Base-by-base conservation (phyloP, 2,329 filamentous ascomycete genomes). In the Hymenoscyphus albidus region DNA sequence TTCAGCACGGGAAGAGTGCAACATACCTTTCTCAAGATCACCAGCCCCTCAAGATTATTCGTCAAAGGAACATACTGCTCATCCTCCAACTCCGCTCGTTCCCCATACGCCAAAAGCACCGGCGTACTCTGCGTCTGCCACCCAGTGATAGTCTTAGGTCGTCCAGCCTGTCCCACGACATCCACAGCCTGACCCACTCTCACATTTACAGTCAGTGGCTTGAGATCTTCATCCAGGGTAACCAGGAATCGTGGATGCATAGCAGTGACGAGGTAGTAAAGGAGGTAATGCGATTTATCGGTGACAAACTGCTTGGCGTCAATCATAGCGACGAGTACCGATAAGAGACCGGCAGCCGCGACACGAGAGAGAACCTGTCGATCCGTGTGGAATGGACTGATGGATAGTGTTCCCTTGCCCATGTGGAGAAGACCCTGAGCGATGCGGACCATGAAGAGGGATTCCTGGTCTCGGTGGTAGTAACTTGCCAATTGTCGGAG, bases 101-200 rank as follows among this genome's bases (percentile, higher is more conserved):
- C 95, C 38, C 96, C 95, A 75, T 97, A 90, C n/a, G 92, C 89
- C 72, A 99, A 81, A 65, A 99, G 82, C 58, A 99, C 95, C 0
- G 95, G 95, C n/a, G 95, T 99, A 81, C 92, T 97, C 82, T 99
- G 95, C 70, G 95, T 99, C 80, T 99, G 95, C 95, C 95, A 99
- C 62, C 95, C 95, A 10, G 95, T 99, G 74, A 99, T 99, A 1
- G 95, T 99, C 88, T 99, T 98, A 71, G 95, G 95, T 68, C 94
- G 87, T 76, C 95, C 95, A 13, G 96, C 95, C 78, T 98, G 95
- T 61, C 95, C 96, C 51, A 99, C 95, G 54, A 99, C 93, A 76
- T 99, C 95, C 22, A 99, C 96, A 16, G 96, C 95, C 80, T 99
- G 96, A 78, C 95, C 95, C 56, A 99, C 94, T 39, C 95, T 90